Base-by-base conservation (phyloP, 768 basidiomycete species). In the Pholiota molesta region DNA sequence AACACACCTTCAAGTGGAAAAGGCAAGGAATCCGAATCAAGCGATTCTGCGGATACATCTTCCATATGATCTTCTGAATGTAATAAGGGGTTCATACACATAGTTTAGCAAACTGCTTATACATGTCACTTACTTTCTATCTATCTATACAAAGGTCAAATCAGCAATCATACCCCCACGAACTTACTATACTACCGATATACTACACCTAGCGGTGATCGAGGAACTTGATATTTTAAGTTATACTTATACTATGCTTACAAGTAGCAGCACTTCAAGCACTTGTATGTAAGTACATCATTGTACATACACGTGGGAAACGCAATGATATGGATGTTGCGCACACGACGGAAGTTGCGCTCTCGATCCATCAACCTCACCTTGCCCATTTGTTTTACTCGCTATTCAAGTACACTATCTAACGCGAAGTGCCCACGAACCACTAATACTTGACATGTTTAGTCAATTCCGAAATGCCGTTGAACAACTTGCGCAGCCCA, bases 381-480 rank as follows among this genome's bases (percentile, higher is more conserved):
- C 47, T 49, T 23, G 21, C 21, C 21, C 11, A 23, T 26, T 23
- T 11, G n/a, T 13, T 26, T 13, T 9, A 21, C 23, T 49, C 35
- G 3, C 11, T 37, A 14, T 1, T 37, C 35, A 11, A 37, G 11
- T 57, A 10, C 31, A 31, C 26, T 45, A 44, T 29, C 21, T n/a
- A 10, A 17, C 31, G 26, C 31, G 14, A 39, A 53, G 33, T 33
- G 39, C 35, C 9, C 35, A 52, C 42, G 57, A 39, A 19, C 19
- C 6, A 11, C 29, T 57, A 28, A 23, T 57, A 35, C 17, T 52
- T 9, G 39, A 58, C 61, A 93, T 94, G 92, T 92, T 93, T 73
- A 88, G 83, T 52, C 86, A 88, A 68, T 85, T 91, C 71, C 82
- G 84, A 40, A 86, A 88, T 60, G 89, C 87, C 62, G 88, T 94